phyloP scores from a whole-genome alignment of 2,329 filamentous ascomycete species.

The Scleromitrula shiraiana region DNA sequence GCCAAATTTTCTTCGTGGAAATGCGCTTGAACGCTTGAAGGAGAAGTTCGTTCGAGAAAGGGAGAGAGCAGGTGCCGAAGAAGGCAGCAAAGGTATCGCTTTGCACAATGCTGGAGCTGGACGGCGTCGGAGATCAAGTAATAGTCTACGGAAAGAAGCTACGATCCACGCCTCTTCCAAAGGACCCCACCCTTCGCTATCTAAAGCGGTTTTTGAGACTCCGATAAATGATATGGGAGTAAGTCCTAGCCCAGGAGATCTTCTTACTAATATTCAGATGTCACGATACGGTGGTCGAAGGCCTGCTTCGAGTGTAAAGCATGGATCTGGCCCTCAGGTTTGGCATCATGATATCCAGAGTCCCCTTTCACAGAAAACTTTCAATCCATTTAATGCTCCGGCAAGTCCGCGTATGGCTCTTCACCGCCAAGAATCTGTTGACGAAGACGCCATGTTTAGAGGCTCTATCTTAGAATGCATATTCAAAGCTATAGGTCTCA shows the following conservation, averaged over 20 bases:
- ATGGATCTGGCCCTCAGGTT: constrained; percentile 21
- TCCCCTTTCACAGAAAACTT: constrained; percentile 38
- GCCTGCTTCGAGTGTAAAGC: constrained; percentile 17
- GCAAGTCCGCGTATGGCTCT: constrained; percentile 40
- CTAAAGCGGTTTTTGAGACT: constrained; percentile 27
- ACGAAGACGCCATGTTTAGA: constrained; percentile 84
- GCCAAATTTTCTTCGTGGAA: constrained; percentile 80
- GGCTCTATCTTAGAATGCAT: constrained; percentile 91
- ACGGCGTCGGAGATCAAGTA: constrained; percentile 63
- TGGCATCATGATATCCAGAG: constrained; percentile 27
- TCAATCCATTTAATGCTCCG: constrained; percentile 50
- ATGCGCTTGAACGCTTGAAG: constrained; percentile 75
- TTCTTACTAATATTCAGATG: constrained; percentile 69
- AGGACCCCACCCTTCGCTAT: constrained; percentile 12
- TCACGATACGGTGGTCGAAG: constrained; percentile 50
- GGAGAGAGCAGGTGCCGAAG: constrained; percentile 72
- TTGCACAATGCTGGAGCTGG: constrained; percentile 70
- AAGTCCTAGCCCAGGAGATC: constrained; percentile 64
- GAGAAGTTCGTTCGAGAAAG: constrained; percentile 85
- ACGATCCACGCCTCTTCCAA: constrained; percentile 52
- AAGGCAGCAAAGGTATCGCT: constrained; percentile 86
- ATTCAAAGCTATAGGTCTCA: constrained; percentile 85
- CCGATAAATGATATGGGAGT: constrained; percentile 22
- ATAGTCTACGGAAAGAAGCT: constrained; percentile 70
- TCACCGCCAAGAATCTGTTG: constrained; percentile 71